Percentiles rank a stretch among this genome's conserved stretches.
These are phyloP conservation scores for Dendrobium officinale DNA, from an alignment of 106 monocot species.

Conservation along the genomic window DNA sequence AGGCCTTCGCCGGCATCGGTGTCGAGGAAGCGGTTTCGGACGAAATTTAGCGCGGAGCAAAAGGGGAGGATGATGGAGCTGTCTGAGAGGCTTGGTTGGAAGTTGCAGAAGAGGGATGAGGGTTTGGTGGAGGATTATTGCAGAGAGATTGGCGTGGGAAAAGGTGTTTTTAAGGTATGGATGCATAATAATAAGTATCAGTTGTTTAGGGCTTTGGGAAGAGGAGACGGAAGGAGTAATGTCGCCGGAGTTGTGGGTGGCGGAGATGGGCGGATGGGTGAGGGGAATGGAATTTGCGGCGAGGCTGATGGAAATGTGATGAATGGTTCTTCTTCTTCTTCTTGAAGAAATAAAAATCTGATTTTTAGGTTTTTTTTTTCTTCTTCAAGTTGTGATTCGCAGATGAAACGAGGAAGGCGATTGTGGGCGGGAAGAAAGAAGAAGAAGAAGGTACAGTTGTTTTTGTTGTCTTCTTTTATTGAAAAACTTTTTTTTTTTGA, in stretches of 20 bases:
- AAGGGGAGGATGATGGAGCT: conserved; percentile 75
- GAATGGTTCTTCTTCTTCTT: conserved; percentile 7
- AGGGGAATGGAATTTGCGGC: background rate
- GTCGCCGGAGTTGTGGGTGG: background rate
- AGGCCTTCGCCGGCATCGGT: conserved; percentile 9
- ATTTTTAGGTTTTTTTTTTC: background rate
- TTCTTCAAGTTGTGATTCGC: background rate
- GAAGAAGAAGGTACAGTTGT: too few species aligned
- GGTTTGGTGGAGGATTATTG: conserved; percentile 48
- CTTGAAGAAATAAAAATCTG: background rate
- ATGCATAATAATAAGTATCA: conserved; percentile 90
- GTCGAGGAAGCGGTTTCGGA: conserved; percentile 57
- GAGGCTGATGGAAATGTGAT: background rate
- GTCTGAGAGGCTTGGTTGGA: conserved; percentile 67
- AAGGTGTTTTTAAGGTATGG: conserved; percentile 78
- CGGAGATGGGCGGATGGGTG: background rate
- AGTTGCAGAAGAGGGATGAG: conserved; percentile 66
- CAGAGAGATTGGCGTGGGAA: conserved; percentile 52
- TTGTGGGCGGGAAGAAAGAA: background rate
- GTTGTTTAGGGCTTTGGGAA: conserved; percentile 15
- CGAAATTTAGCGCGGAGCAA: conserved; percentile 69
- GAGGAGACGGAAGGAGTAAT: too few species aligned
- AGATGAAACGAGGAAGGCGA: background rate
- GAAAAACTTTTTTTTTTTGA: too few species aligned
- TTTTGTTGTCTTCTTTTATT: too few species aligned